Percentiles rank a stretch among this genome's conserved stretches.
These are phyloP conservation scores for Pythium vanterpoolii DNA, from an alignment of 352 stramenopile genomes.

Conservation along the genomic window DNA sequence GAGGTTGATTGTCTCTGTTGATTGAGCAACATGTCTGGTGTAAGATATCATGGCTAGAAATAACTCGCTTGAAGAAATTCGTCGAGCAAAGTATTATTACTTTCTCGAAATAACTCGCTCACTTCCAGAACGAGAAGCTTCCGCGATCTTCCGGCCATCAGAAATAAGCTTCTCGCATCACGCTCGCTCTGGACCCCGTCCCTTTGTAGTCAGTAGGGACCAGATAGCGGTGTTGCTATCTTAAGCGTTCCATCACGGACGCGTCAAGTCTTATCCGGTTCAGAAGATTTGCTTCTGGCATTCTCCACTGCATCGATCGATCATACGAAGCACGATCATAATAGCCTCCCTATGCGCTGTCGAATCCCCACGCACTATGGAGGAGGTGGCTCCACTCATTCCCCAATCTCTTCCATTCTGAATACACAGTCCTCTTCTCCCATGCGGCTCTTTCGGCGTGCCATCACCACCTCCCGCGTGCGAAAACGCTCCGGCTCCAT, in stretches of 20 bases:
- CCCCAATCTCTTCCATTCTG: neutral
- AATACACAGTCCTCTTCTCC: neutral
- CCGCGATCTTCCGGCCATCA: neutral
- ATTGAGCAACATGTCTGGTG: neutral
- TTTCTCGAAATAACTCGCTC: neutral
- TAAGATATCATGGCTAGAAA: no score
- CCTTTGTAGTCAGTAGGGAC: no score
- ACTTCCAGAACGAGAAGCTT: neutral
- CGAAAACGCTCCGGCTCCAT: constrained; percentile 22
- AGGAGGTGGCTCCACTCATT: no score
- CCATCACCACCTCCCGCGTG: constrained; percentile 13
- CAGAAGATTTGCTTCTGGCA: neutral
- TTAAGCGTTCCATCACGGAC: neutral
- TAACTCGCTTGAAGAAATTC: neutral
- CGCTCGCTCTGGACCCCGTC: no score
- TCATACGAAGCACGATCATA: neutral
- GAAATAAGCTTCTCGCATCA: no score
- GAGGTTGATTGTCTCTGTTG: neutral
- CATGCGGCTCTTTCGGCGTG: constrained; percentile 25
- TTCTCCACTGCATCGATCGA: no score
- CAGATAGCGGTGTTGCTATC: no score
- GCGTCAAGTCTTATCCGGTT: neutral
- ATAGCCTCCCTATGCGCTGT: neutral
- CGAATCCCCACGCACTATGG: no score
- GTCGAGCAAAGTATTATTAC: neutral